phyloP scores from a whole-genome alignment of 23 red algal genomes.

The Gracilaria vermiculophylla region DNA sequence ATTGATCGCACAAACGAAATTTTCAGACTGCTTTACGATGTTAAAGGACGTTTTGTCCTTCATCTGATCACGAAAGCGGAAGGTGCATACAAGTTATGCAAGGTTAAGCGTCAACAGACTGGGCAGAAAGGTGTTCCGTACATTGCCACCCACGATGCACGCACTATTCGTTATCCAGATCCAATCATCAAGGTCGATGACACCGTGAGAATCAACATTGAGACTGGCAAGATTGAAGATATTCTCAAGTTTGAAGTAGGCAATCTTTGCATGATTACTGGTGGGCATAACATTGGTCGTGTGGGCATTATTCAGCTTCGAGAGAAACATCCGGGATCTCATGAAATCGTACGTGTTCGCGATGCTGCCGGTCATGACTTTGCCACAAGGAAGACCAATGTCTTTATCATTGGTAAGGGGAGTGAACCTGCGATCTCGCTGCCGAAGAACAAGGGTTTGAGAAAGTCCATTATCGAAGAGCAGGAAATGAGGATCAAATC shows the following conservation, averaged over 20 bases:
- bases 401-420: constrained; percentile 97
- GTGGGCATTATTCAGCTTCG: constrained; percentile 84
- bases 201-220: constrained; percentile 88
- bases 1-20: constrained; percentile 96
- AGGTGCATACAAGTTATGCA: constrained; percentile 97
- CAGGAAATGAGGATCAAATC: constrained; percentile 43
- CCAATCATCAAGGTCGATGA: constrained; percentile 88
- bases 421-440: constrained; percentile 81
- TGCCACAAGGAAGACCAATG: constrained; percentile 89
- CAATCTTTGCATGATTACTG: constrained; percentile 97
- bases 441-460: constrained; percentile 85
- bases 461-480: constrained; percentile 65
- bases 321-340: constrained; percentile 96
- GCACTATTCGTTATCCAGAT: constrained; percentile 96
- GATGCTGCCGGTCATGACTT: constrained; percentile 91
- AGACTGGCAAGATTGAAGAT: constrained; percentile 93
- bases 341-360: constrained; percentile 90
- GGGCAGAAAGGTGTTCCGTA: constrained; percentile 90
- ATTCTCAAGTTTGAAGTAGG: constrained; percentile 96
- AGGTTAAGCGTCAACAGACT: constrained; percentile 89
- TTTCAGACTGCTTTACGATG: constrained; percentile 95
- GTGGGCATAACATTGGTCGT: constrained; percentile 98
- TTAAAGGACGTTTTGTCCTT: constrained; percentile 96
- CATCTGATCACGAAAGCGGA: constrained; percentile 95
- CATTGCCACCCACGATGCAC: constrained; percentile 92